phyloP scores from a whole-genome alignment of 148 eudicot species.

The Rhododendron vialii region DNA sequence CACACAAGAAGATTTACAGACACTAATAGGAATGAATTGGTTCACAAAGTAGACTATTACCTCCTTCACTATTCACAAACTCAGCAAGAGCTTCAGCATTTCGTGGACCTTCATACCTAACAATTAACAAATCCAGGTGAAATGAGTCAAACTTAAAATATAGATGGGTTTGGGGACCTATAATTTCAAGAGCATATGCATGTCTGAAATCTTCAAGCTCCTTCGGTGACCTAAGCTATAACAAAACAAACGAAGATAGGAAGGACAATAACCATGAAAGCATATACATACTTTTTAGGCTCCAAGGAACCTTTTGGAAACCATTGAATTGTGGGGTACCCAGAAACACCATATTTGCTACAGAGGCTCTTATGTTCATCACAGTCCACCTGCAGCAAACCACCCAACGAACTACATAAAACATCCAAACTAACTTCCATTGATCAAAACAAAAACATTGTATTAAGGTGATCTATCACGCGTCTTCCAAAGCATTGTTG shows the following conservation, averaged over 20 bases:
- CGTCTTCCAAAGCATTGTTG: not conserved
- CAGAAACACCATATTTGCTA: conserved; percentile 78
- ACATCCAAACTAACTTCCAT: not conserved
- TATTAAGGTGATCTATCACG: not conserved
- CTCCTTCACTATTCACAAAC: conserved; percentile 80
- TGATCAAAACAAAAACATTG: not conserved
- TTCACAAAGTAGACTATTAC: conserved; percentile 28
- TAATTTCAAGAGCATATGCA: not conserved
- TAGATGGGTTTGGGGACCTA: not conserved
- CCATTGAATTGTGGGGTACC: conserved; percentile 96
- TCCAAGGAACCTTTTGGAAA: conserved; percentile 97
- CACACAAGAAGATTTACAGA: not conserved
- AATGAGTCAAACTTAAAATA: not conserved
- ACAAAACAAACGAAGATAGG: not conserved
- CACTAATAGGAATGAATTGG: not conserved
- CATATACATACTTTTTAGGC: conserved; percentile 74
- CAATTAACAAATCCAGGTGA: not conserved
- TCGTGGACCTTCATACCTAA: conserved; percentile 92
- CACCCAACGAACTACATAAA: conserved; percentile 10
- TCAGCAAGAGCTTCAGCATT: conserved; percentile 85
- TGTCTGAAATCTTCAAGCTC: not conserved
- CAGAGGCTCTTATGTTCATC: conserved; percentile 87
- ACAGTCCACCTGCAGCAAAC: conserved; percentile 74
- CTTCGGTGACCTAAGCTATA: not conserved
- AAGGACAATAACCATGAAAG: not conserved